Evolutionary conservation across 1,284 basidiomycete genomes (phyloP), one percentile per base, ranked within the genome.

Genomic region (Cryptococcus sp.): DNA sequence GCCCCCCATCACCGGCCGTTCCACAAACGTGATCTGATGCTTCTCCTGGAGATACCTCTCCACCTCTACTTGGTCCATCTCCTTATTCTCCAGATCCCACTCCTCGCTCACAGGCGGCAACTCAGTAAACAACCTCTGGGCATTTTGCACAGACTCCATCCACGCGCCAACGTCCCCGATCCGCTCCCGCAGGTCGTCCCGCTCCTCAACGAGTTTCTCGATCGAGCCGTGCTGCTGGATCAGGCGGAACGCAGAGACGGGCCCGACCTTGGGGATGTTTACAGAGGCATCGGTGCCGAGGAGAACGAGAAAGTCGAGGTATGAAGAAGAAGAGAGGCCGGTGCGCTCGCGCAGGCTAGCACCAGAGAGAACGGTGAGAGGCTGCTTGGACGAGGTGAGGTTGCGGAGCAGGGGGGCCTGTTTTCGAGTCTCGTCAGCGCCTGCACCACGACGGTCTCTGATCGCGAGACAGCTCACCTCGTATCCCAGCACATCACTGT

Each of bases 261-360:
- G 89, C 0, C 91, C 91, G 3, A 94, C 78, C 52, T 86, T 85
- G 56, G 83, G 85, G 61, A 95, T 87, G 1, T 91, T 84, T 45
- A 85, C 83, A 0, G 88, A 86, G 64, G 94, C 93, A 73, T 95
- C 91, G 0, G 91, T 95, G 4, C 91, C 91, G 13, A 91, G 82
- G 2, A 95, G 80, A 44, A 95, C 81, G 0, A 84, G 85, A 71
- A 92, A 91, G 76, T 94, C 92, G 66, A 92, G 75, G 72, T 84
- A 93, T 51, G 81, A 70, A 0, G 78, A 67, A 3, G 79, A 80
- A 53, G 82, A 76, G 35, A 94, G 81, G 8, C 79, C 72, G 24
- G 54, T 59, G 1, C 35, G 20, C 38, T 57, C 11, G n/a, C 85
- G 84, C n/a, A 92, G 78, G 2, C 82, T 80, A 2, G 79, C 61